Evolutionary conservation across 805 yeast genomes (phyloP).

Genomic region (Metschnikowia cerradonensis): DNA sequence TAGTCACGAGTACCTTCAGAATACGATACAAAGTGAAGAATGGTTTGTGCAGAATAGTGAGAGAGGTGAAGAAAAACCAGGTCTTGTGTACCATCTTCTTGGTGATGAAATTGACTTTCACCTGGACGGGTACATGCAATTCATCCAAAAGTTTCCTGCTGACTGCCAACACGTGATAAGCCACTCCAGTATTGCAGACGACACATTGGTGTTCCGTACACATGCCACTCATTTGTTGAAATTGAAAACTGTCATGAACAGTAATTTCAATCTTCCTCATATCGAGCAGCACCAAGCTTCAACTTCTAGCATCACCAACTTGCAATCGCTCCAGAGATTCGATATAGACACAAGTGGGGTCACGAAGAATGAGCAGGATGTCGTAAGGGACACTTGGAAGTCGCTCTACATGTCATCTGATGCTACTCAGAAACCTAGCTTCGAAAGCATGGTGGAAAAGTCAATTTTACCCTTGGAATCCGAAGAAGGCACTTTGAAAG

Average conservation of each 20-base stretch:
- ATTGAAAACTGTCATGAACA: slow-evolving; percentile 49
- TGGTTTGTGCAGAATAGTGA: slow-evolving; percentile 33
- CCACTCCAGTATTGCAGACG: slow-evolving; percentile 62
- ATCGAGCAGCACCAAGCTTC: slow-evolving; percentile 20
- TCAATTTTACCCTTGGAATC: slow-evolving; percentile 19
- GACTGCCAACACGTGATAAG: slow-evolving; percentile 61
- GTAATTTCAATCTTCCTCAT: slow-evolving; percentile 41
- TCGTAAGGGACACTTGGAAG: slow-evolving; percentile 24
- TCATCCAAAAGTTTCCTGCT: slow-evolving; percentile 52
- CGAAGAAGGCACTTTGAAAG: slow-evolving; percentile 27
- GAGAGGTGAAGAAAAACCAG: slow-evolving; percentile 35
- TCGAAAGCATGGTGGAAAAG: slow-evolving; percentile 11
- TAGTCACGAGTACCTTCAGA: slow-evolving; percentile 35
- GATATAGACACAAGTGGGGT: slow-evolving; percentile 23
- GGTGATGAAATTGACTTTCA: slow-evolving; percentile 54
- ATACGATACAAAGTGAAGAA: slow-evolving; percentile 22
- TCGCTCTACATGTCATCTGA: slow-evolving; percentile 19
- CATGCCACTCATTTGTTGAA: slow-evolving; percentile 53
- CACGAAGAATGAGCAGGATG: slow-evolving; percentile 16
- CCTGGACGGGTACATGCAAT: slow-evolving; percentile 40
- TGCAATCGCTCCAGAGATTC: slow-evolving; percentile 32
- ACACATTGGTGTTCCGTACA: slow-evolving; percentile 55
- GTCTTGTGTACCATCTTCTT: slow-evolving; percentile 70
- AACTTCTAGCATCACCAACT: slow-evolving; percentile 12
- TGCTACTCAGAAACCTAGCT: slow-evolving; percentile 20